phyloP scores from a whole-genome alignment of 2,329 filamentous ascomycete genomes.

The Aspergillus pseudoviridinutans region DNA sequence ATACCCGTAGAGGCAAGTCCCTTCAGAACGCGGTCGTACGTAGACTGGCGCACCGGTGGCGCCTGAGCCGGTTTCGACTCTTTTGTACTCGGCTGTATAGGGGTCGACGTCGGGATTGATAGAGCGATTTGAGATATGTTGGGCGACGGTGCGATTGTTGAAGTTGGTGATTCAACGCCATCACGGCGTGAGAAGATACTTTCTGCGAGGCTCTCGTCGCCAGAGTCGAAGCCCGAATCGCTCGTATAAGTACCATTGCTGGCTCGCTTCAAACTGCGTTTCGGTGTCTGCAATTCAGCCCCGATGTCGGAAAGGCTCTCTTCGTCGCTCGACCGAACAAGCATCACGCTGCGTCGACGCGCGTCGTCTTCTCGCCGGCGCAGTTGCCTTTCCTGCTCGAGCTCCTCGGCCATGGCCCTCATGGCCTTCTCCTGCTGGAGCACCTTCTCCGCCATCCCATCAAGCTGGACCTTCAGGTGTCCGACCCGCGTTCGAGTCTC shows the following conservation, averaged over 20 bases:
- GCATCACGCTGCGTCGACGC: slow-evolving; percentile 31
- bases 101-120: slow-evolving; percentile 28
- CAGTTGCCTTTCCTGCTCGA: slow-evolving; percentile 42
- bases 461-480: slow-evolving; percentile 58
- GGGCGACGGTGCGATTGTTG: slow-evolving; percentile 35
- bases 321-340: slow-evolving; percentile 27
- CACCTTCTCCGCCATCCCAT: slow-evolving; percentile 55
- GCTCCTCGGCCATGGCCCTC: slow-evolving; percentile 46
- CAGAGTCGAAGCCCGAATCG: slow-evolving; percentile 59
- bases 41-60: slow-evolving; percentile 23
- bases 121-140: slow-evolving; percentile 34
- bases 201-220: slow-evolving; percentile 50
- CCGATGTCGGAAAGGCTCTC: slow-evolving; percentile 30
- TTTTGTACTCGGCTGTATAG: slow-evolving; percentile 29
- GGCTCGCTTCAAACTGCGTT: slow-evolving; percentile 33
- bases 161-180: slow-evolving; percentile 30
- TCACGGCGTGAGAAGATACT: slow-evolving; percentile 45
- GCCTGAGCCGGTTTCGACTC: slow-evolving; percentile 21
- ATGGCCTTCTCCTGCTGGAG: slow-evolving; percentile 56
- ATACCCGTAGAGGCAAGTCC: slow-evolving; percentile 35
- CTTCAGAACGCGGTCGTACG: slow-evolving; percentile 44
- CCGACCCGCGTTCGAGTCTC: slow-evolving; percentile 55
- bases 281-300: slow-evolving; percentile 31
- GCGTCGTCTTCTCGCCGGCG: slow-evolving; percentile 39
- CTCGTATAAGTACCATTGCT: slow-evolving; percentile 43